phyloP scores from a whole-genome alignment of 352 stramenopile species.

The Pythium biforme region DNA sequence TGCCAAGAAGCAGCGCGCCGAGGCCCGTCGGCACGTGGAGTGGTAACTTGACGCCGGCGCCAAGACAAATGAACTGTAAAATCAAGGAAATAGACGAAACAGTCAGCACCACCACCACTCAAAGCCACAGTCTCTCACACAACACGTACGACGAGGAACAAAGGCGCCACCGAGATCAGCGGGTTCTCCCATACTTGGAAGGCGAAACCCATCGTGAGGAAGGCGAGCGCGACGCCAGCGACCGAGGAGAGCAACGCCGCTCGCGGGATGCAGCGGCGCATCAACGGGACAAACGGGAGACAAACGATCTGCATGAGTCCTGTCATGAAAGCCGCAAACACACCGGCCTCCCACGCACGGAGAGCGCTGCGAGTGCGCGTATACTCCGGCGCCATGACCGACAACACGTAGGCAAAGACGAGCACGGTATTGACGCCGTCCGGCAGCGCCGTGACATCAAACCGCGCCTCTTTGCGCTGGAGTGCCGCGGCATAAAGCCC shows the following conservation, averaged over 20 bases:
- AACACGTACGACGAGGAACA: constrained; percentile 37
- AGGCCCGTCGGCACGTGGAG: constrained; percentile 39
- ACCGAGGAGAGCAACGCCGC: constrained; percentile 42
- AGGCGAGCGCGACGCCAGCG: constrained; percentile 37
- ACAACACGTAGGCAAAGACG: constrained; percentile 41
- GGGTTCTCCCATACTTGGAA: constrained; percentile 48
- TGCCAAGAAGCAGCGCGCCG: constrained; percentile 34
- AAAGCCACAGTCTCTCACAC: neutral
- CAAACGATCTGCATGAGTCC: constrained; percentile 35
- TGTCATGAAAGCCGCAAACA: constrained; percentile 39
- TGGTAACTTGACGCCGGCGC: constrained; percentile 38
- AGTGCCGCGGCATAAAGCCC: constrained; percentile 24
- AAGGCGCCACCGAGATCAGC: constrained; percentile 31
- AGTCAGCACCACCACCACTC: neutral
- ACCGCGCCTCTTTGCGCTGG: constrained; percentile 20
- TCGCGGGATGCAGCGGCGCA: constrained; percentile 32
- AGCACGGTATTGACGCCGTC: constrained; percentile 46
- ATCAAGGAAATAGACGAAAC: neutral
- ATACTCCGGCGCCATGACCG: constrained; percentile 43
- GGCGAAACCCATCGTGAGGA: constrained; percentile 44
- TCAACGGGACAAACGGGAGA: constrained; percentile 30
- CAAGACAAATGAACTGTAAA: constrained; percentile 37
- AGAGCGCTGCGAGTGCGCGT: constrained; percentile 28
- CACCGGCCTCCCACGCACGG: constrained; percentile 28
- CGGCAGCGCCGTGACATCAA: constrained; percentile 40